Evolutionary conservation across 768 basidiomycete genomes (phyloP), one percentile per base, ranked within the genome.

Genomic region (Solioccasus polychromus): DNA sequence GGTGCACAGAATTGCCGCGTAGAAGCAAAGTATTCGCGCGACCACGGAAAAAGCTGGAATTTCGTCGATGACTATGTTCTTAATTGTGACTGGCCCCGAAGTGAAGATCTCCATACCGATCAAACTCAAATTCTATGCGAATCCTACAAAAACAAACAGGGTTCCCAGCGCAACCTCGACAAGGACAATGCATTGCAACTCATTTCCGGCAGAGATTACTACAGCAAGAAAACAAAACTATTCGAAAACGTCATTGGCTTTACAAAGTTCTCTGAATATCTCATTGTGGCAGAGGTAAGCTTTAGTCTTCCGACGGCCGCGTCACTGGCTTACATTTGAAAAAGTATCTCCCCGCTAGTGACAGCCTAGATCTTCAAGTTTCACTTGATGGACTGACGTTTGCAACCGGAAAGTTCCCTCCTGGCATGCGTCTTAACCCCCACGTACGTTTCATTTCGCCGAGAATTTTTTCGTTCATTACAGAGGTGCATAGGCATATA

Each of bases 191-290:
- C 88, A 14, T 59, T 97, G 42, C 78, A 94, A 63, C 73, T 98
- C 35, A 76, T 94, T 20, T 78, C 80, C 11, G 95, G 96, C 0
- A 64, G 73, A 10, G 73, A 82, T 44, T 97, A 80, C 70, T 97
- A 82, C 61, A 52, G 52, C 37, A 80, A 75, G 51, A 86, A 82
- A 72, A 81, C 71, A 50, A 87, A 79, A 61, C 64, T 96, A 18
- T 99, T 98, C 58, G 80, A 90, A 36, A 73, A 82, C 34, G 84
- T 99, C 43, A 92, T 92, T 53, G 96, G 96, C 7, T 97, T 94
- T 70, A 85, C 96, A 1, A 94, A 92, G 69, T 99, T 99, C 67
- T 91, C 91, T 0, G 92, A 99, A 70, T 99, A 88, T 64, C 75
- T 98, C 62, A 83, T 98, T 35, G 95, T 97, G 24, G 96, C 95